phyloP scores from a whole-genome alignment of 2,329 filamentous ascomycete genomes.

The Fusarium nisikadoi region DNA sequence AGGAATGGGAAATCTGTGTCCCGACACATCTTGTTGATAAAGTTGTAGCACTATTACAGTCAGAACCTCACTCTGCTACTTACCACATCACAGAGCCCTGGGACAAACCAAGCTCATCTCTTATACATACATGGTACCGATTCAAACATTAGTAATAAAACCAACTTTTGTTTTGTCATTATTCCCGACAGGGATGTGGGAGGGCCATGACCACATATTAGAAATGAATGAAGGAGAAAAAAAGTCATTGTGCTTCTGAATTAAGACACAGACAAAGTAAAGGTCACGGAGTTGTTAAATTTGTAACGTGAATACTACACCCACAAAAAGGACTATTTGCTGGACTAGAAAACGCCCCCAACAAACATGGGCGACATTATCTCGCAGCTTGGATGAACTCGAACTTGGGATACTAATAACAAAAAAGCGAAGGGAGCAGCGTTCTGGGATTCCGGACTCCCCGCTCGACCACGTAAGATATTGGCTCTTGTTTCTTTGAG shows the following conservation, averaged over 20 bases:
- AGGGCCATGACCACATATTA: too few species aligned
- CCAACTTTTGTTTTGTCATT: background rate
- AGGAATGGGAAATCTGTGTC: conserved; percentile 2
- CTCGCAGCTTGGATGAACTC: background rate
- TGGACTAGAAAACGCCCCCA: too few species aligned
- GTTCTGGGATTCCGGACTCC: background rate
- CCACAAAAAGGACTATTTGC: too few species aligned
- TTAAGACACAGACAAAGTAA: too few species aligned
- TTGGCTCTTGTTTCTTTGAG: too few species aligned
- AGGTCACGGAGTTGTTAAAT: too few species aligned
- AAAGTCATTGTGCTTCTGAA: too few species aligned
- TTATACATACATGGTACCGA: background rate
- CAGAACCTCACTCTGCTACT: background rate
- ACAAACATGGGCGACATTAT: too few species aligned
- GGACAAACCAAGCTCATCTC: background rate
- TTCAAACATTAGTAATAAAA: background rate
- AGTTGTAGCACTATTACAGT: background rate
- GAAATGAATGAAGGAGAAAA: too few species aligned
- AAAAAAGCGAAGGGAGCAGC: background rate
- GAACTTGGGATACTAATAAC: background rate
- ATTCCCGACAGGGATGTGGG: background rate
- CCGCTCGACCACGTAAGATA: background rate
- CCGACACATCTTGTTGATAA: background rate
- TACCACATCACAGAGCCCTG: background rate
- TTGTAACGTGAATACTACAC: too few species aligned